These are phyloP conservation scores for Lactarius trivialis DNA, from an alignment of 768 basidiomycete species.

Conservation along the genomic window DNA sequence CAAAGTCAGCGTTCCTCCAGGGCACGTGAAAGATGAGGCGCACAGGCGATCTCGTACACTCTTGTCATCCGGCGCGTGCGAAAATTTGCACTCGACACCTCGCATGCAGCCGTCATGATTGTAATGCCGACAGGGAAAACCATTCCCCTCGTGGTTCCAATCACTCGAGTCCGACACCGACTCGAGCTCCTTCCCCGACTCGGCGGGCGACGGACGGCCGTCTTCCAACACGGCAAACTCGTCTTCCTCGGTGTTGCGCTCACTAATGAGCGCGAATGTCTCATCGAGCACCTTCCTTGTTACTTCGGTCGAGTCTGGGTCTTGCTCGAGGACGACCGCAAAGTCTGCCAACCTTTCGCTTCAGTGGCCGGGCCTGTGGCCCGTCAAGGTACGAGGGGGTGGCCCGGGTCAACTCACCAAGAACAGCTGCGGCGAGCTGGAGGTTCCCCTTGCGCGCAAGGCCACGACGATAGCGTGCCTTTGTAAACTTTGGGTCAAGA, in stretches of 20 bases:
- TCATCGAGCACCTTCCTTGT: conserved; percentile 21
- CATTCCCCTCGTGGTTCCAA: no score
- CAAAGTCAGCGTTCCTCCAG: conserved; percentile 1
- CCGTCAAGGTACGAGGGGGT: not conserved
- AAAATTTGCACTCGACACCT: conserved; percentile 45
- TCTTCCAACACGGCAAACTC: conserved; percentile 24
- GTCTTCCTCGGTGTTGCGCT: conserved; percentile 2
- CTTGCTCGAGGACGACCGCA: conserved; percentile 24
- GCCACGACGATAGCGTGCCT: conserved; percentile 33
- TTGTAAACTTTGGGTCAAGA: conserved; percentile 28
- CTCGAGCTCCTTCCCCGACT: no score
- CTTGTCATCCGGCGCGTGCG: conserved; percentile 49
- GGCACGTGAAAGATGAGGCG: conserved; percentile 28
- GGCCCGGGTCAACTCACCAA: conserved; percentile 23
- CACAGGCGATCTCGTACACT: conserved; percentile 53
- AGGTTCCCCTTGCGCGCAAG: conserved; percentile 32
- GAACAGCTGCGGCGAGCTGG: no score
- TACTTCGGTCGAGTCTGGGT: conserved; percentile 27
- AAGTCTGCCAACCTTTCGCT: no score
- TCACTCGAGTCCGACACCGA: no score
- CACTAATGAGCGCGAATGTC: conserved; percentile 1
- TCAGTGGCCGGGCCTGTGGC: not conserved
- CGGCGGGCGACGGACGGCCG: conserved; percentile 13
- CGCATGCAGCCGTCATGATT: no score
- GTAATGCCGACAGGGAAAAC: no score